Base-by-base conservation (phyloP, 2,329 filamentous ascomycete species). In the Fusarium tanahbumbuense region DNA sequence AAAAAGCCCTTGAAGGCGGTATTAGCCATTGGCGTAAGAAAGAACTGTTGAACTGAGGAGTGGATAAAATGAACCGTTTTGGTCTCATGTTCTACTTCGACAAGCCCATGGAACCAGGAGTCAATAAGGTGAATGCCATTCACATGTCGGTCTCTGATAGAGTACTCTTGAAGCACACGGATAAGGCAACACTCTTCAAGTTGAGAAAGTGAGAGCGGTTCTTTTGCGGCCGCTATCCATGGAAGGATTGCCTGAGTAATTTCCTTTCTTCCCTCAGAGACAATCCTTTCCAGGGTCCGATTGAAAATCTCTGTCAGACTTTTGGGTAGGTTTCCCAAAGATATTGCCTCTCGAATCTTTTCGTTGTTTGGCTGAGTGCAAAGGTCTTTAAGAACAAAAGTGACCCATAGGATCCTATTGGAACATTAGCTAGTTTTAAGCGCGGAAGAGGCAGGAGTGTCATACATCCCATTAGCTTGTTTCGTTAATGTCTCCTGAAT, bases 281-380 rank as follows among this genome's bases (percentile, higher is more conserved):
- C 3, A 0, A 2, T 55, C 0, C 41, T 12, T 7, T 34, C 9
- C 1, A 47, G 0, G 0, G 13, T 18, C 0, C 12, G 3, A 2
- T 32, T 10, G 0, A 34, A 55, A 2, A 15, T 9, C 0, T 22
- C 28, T 1, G 22, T 8, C 0, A 55, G 18, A 16, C 5, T 27
- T 6, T 3, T 47, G 0, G 52, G 52, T 22, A 55, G 5, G 8
- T 37, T 55, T 5, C 0, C 5, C 0, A 47, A 1, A 10, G 28
- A 12, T 13, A 55, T 46, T 2, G 11, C 37, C 1, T 45, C 20
- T 10, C 41, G 20, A 8, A 55, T 20, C 9, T 0, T 55, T 8
- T 55, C 52, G 3, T 55, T 13, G 6, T 12, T 47, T 5, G 27
- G 41, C 1, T 28, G 28, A 2, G 1, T 6, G 2, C 42, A 56